Conservation (phyloP, 2,329 filamentous ascomycete species). For the Dryadomyces quercivorus region DNA sequence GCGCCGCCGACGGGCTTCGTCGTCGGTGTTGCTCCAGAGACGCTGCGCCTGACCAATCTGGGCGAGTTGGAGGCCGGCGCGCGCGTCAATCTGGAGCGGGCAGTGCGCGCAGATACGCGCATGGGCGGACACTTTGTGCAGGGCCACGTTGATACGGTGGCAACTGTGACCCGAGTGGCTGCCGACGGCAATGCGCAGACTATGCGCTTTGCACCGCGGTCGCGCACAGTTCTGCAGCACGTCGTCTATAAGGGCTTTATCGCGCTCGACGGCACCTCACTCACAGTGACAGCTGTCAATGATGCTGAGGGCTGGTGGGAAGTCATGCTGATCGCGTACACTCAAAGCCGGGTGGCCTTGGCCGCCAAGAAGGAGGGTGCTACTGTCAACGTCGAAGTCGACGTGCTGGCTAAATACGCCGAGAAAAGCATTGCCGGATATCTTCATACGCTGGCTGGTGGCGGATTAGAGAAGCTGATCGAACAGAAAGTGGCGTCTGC, state of each 20-base stretch:
- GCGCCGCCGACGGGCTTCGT: conserved; percentile 47
- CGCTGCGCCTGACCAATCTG: conserved; percentile 90
- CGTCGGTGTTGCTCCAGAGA: conserved; percentile 90
- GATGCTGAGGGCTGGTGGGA: conserved; percentile 74
- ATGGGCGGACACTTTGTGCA: conserved; percentile 99
- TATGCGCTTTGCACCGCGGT: conserved; percentile 62
- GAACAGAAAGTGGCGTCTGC: conserved; percentile 63
- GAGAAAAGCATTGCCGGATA: conserved; percentile 83
- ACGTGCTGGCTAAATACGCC: conserved; percentile 75
- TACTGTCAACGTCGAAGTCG: conserved; percentile 83
- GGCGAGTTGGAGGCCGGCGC: conserved; percentile 55
- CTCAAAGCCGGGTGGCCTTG: conserved; percentile 81
- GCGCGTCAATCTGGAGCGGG: conserved; percentile 84
- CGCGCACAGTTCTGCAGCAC: conserved; percentile 62
- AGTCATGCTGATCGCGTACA: conserved; percentile 96
- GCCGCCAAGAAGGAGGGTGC: conserved; percentile 69
- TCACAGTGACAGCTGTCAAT: conserved; percentile 81
- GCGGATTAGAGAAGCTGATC: conserved; percentile 57
- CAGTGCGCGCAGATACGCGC: conserved; percentile 78
- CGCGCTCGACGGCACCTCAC: conserved; percentile 82
- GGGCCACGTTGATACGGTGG: conserved; percentile 88
- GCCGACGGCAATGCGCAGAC: conserved; percentile 86
- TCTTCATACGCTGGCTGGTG: conserved; percentile 43
- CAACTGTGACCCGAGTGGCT: conserved; percentile 57
- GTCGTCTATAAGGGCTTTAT: conserved; percentile 95